These are phyloP conservation scores for Polyporus tsugae DNA, from an alignment of 1,284 basidiomycete species.

Conservation along the genomic window DNA sequence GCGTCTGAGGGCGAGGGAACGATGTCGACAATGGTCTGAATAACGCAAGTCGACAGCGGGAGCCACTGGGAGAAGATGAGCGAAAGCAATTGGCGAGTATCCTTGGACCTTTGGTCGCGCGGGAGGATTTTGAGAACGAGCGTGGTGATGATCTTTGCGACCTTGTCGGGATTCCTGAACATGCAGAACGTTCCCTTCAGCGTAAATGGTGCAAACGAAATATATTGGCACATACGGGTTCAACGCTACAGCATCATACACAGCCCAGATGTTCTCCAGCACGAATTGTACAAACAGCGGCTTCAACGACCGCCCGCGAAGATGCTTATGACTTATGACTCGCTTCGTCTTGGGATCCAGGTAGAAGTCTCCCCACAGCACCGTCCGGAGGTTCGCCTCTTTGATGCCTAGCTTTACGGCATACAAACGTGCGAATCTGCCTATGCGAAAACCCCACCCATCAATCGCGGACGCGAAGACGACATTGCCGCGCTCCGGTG, in stretches of 20 bases:
- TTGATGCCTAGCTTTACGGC: conserved; percentile 92
- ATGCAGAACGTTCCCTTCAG: conserved; percentile 1
- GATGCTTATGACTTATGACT: conserved; percentile 91
- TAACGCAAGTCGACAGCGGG: conserved; percentile 91
- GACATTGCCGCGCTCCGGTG: conserved; percentile 95
- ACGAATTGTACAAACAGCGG: conserved; percentile 99
- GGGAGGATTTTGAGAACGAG: conserved; percentile 88
- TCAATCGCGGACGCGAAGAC: conserved; percentile 97
- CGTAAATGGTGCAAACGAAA: conserved; percentile 12
- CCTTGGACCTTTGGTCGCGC: conserved; percentile 93
- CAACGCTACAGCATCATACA: conserved; percentile 88
- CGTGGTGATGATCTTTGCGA: conserved; percentile 88
- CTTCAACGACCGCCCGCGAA: conserved; percentile 88
- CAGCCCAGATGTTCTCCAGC: conserved; percentile 96
- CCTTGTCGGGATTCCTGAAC: conserved; percentile 85
- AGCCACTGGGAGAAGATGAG: conserved; percentile 97
- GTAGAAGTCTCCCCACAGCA: conserved; percentile 98
- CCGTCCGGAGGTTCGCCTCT: conserved; percentile 86
- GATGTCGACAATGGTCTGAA: conserved; percentile 92
- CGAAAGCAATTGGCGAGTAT: conserved; percentile 84
- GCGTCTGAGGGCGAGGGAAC: conserved; percentile 89
- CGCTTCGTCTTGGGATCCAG: conserved; percentile 96
- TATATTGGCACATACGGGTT: conserved; percentile 76
- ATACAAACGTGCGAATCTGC: conserved; percentile 94
- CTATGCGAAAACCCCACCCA: conserved; percentile 97